Evolutionary conservation across 345 rosid genomes (phyloP), one percentile per base, ranked within the genome.

Genomic region (Salix arbutifolia): DNA sequence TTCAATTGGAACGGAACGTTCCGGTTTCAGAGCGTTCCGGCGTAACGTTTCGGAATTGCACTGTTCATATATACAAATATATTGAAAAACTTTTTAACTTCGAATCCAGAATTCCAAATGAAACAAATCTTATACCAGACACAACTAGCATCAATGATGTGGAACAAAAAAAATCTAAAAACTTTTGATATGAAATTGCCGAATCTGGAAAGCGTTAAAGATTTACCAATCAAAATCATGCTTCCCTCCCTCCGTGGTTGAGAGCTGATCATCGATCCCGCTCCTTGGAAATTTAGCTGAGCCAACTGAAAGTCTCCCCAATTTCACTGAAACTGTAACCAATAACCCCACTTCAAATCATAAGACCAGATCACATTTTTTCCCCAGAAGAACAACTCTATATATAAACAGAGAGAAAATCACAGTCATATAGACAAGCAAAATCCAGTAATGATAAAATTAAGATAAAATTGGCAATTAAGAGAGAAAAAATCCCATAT

Each of bases 191-290:
- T 12, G 30, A 14, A 19, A 48, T 50, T 74, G 37, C 23, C 17
- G 25, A 72, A 21, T 53, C 6, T 40, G 42, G 38, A 65, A 19
- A 71, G 5, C 8, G 25, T 35, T 64, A 64, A 6, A 44, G 42
- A 80, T 44, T 77, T 83, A 93, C 99, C 99, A 95, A 75, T 95
- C 99, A 74, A 93, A 95, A 75, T 93, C 98, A 70, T 91, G 89
- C 81, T 96, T 93, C 62, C 97, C 99, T 70, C 88, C 97, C 35
- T 91, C 98, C 1, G 89, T 84, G 2, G 97, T 83, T 3, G 90
- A 85, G 73, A 96, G 80, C 6, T 91, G 85, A 89, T 96, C 98
- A 79, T 93, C 97, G 65, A 81, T 76, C 85, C 91, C 92, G 60
- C 61, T 80, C 79, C 78, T 90, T 2, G 84, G 82, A 72, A 85